Evolutionary conservation across 202 grass and related monocot species (phyloP), one percentile per base, ranked within the genome.

Genomic region (Dendrocalamus latiflorus): DNA sequence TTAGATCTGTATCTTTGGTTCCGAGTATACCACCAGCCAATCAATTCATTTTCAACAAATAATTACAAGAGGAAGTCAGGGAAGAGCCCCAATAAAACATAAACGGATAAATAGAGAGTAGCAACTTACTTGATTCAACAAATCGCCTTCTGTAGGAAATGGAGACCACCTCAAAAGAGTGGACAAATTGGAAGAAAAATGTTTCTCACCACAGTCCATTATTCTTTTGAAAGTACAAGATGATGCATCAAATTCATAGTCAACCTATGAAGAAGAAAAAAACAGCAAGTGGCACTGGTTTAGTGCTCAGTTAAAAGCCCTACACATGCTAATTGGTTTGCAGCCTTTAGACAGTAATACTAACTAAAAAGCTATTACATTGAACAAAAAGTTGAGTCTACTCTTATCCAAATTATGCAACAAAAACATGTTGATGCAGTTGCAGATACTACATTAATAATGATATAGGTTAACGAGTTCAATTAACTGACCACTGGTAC

Each of bases 41-140:
- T 70, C 66, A 34, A 72, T 54, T 83, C 18, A 36, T 72, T 55
- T 71, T 71, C 4, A 36, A 48, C 15, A 69, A 8, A 75, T 39
- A 88, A 16, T 5, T 59, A 49, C 11, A 64, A 48, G 39, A 62
- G 47, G 28, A 58, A 22, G 3, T 59, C 51, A 75, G 16, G 21
- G 61, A 68, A 83, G 56, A 83, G 43, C 18, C 1, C 12, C 1
- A 26, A 16, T 22, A 85, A 78, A 73, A 47, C 14, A 0, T 64
- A 63, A 62, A 63, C 20, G 18, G 28, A 73, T 45, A 44, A 44
- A 44, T 12, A 44, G 10, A 84, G 64, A 84, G 69, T 62, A 69
- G 1, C 72, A 83, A 64, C 76, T 91, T 90, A 97, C 94, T 82
- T 97, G 94, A 48, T 93, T 86, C 75, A 93, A 85, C 66, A 97